Base-by-base conservation (phyloP, 331 rosid genomes). In the Saraca asoca region DNA sequence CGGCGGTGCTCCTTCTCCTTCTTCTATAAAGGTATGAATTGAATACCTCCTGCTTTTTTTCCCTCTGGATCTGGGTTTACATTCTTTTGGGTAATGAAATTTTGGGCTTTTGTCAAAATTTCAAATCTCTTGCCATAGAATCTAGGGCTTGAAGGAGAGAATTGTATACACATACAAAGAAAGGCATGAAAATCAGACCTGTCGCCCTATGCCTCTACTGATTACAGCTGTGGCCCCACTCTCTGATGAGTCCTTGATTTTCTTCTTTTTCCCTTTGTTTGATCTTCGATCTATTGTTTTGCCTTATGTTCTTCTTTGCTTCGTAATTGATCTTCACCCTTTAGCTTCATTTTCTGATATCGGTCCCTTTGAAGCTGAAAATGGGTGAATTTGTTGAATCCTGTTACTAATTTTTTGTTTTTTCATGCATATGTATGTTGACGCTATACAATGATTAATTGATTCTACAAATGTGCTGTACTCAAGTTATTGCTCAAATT, bases 131-230 rank as follows among this genome's bases (percentile, higher is more conserved):
- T n/a, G n/a, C 42, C 11, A 62, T 62, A 62, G 56, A 65, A 72
- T 72, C 76, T 62, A 7, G 54, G 62, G 72, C 62, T 41, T 6
- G 12, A 46, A 63, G 10, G 41, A 29, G 53, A 24, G 58, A 38
- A 1, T 35, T 12, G 57, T 45, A 35, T 9, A 58, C 37, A 55
- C 58, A 31, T 49, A 68, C 51, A 31, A 13, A 45, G 51, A 46
- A 15, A 58, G 20, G 44, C 38, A 58, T 51, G 45, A 62, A 72
- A 78, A 67, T 58, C 78, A 56, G 63, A 33, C 62, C 69, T 18
- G 16, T 51, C 61, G 29, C 60, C 68, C 63, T 76, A 46, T 58
- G 53, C 62, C 85, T 76, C 81, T 76, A 76, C 60, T 72, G 70
- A 68, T 72, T 44, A 64, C 81, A 67, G 81, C 45, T 29, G 70